Conservation (phyloP, 345 rosid genomes). For the Pelargonium nanum region DNA sequence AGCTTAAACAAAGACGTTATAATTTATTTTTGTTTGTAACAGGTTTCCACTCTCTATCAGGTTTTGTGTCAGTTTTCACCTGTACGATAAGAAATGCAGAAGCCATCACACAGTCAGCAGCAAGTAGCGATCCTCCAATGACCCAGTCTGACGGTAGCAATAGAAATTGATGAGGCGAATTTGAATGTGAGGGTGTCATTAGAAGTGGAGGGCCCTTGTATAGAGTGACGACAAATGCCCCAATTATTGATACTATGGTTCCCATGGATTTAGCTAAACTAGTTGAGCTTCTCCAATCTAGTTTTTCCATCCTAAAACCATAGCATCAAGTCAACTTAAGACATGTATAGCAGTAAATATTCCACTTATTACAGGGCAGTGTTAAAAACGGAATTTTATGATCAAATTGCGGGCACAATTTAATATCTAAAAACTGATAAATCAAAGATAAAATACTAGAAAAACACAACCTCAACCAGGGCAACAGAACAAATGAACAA, state of each 20-base stretch:
- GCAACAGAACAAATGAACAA: no score
- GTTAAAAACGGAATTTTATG: no score
- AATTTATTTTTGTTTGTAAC: background rate
- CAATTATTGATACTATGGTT: constrained; percentile 25
- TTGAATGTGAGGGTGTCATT: constrained; percentile 3
- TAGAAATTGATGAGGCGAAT: constrained; percentile 4
- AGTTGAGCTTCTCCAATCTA: constrained; percentile 24
- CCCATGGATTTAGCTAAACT: constrained; percentile 31
- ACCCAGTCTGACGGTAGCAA: constrained; percentile 24
- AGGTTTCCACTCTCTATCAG: background rate
- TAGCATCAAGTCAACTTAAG: background rate
- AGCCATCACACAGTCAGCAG: constrained; percentile 23
- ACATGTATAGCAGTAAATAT: background rate
- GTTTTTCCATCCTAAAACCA: constrained; percentile 25
- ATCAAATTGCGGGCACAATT: no score
- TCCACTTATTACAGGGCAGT: background rate
- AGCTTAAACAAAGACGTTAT: background rate
- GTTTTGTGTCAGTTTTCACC: constrained; percentile 10
- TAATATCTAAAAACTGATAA: no score
- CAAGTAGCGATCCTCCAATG: constrained; percentile 34
- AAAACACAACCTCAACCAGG: no score
- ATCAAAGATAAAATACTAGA: no score
- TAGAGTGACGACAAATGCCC: constrained; percentile 33
- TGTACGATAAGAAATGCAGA: constrained; percentile 33
- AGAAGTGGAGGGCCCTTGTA: constrained; percentile 26